Conservation (phyloP, 192 early-diverging fungal genomes). For the Podila clonocystis region DNA sequence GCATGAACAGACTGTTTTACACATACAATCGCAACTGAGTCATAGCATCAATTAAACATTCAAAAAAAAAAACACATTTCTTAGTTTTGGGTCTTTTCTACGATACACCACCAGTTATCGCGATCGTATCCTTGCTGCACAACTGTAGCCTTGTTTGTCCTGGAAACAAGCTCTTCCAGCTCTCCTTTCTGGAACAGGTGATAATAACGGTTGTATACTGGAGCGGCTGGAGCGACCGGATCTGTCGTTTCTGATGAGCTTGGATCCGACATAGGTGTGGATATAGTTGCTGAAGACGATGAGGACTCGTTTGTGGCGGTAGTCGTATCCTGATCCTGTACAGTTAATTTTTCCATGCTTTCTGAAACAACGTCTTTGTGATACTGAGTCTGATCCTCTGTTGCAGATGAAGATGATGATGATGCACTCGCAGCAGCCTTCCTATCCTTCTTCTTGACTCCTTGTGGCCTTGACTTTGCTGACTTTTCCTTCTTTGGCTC, state of each 20-base stretch:
- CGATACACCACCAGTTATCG: conserved; percentile 95
- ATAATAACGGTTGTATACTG: conserved; percentile 76
- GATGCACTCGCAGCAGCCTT: conserved; percentile 6
- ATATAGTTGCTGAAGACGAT: neutral
- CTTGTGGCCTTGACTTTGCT: conserved; percentile 31
- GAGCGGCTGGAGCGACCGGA: conserved; percentile 7
- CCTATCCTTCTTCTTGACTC: conserved; percentile 60
- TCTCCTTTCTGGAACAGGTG: conserved; percentile 92
- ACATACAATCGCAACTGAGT: too few species aligned
- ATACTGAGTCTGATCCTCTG: neutral
- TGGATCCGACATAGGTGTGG: conserved; percentile 5
- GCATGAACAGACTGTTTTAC: neutral
- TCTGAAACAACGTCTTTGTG: neutral
- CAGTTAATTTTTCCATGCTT: conserved; percentile 4
- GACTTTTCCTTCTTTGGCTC: conserved; percentile 39
- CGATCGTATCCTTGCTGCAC: conserved; percentile 87
- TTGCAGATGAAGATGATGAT: neutral
- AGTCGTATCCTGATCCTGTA: conserved; percentile 3
- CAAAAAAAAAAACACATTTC: neutral
- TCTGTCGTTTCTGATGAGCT: conserved; percentile 10
- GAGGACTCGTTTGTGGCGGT: neutral
- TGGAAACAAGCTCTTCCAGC: conserved; percentile 73
- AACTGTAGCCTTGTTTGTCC: conserved; percentile 64
- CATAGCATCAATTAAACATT: too few species aligned
- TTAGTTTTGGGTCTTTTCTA: conserved; percentile 56